A percentile compares a stretch with the other conserved stretches of the same genome.
Conservation (phyloP, 495 filamentous ascomycete genomes). For the Astrothelium macrocarpum region DNA sequence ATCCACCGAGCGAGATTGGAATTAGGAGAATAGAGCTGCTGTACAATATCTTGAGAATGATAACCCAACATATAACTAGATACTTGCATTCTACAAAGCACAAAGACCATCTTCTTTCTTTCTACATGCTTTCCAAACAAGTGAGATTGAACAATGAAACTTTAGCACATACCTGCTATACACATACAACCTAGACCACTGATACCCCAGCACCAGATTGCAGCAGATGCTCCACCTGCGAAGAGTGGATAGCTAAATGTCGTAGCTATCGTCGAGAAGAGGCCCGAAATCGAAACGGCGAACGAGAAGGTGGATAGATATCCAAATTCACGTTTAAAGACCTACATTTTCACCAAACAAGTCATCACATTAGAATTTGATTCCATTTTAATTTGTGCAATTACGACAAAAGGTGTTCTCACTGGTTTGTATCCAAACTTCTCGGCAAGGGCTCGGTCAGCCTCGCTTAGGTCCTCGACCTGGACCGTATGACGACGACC, state of each 20-base stretch:
- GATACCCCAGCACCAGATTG: slow-evolving; percentile 57
- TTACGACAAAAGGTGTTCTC: not conserved
- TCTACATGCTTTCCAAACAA: not conserved
- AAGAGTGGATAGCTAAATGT: slow-evolving; percentile 51
- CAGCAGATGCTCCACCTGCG: slow-evolving; percentile 50
- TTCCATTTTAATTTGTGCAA: not conserved
- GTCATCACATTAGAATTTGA: not conserved
- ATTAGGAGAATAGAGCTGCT: too few relatives aligned
- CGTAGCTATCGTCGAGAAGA: slow-evolving; percentile 52
- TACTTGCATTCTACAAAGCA: too few relatives aligned
- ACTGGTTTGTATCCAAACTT: slow-evolving; percentile 24
- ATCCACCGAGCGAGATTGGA: too few relatives aligned
- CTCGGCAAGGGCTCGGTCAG: slow-evolving; percentile 21
- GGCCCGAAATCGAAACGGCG: slow-evolving; percentile 51
- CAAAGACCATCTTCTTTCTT: not conserved
- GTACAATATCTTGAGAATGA: too few relatives aligned
- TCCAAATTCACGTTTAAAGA: slow-evolving; percentile 57
- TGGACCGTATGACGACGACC: slow-evolving; percentile 13
- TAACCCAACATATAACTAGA: too few relatives aligned
- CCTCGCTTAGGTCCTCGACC: slow-evolving; percentile 19
- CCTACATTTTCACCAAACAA: slow-evolving; percentile 16
- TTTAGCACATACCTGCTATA: slow-evolving; percentile 37
- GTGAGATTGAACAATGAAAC: not conserved
- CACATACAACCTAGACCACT: slow-evolving; percentile 55
- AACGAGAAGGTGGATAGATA: slow-evolving; percentile 55